Percentiles rank a stretch among this genome's conserved stretches.
phyloP scores from a whole-genome alignment of 1,284 basidiomycete genomes.

The Apiotrichum mycotoxinovorans region DNA sequence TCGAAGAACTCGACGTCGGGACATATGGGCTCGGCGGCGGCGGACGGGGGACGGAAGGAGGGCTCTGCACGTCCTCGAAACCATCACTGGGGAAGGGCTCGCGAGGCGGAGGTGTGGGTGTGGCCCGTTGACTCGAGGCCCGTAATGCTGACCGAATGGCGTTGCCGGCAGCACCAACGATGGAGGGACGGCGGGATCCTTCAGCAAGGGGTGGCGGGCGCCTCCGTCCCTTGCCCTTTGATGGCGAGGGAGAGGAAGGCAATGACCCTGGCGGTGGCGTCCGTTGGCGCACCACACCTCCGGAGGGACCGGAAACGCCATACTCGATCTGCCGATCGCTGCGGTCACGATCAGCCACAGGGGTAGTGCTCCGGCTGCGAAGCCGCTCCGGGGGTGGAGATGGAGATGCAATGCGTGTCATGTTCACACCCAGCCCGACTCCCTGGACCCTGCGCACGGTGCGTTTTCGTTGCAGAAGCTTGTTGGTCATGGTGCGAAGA shows the following conservation, averaged over 20 bases:
- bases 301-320: neutral
- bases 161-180: neutral
- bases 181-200: neutral
- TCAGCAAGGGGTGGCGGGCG: constrained; percentile 9
- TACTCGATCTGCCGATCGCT: constrained; percentile 1
- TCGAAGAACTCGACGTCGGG: neutral
- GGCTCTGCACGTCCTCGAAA: neutral
- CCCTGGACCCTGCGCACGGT: constrained; percentile 39
- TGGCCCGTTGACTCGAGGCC: neutral
- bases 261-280: neutral
- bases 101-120: neutral
- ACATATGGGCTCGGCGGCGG: neutral
- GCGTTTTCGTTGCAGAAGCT: constrained; percentile 49
- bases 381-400: constrained; percentile 2
- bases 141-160: constrained; percentile 1
- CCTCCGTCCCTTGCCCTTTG: constrained; percentile 12
- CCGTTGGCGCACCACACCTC: neutral
- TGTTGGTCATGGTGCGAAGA: constrained; percentile 52
- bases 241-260: neutral
- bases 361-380: constrained; percentile 5
- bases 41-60: neutral
- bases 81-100: neutral
- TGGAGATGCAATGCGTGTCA: constrained; percentile 3
- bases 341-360: neutral
- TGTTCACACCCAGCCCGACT: constrained; percentile 2